phyloP scores from a whole-genome alignment of 1,284 basidiomycete species.

The Cutaneotrichosporon mucoides region DNA sequence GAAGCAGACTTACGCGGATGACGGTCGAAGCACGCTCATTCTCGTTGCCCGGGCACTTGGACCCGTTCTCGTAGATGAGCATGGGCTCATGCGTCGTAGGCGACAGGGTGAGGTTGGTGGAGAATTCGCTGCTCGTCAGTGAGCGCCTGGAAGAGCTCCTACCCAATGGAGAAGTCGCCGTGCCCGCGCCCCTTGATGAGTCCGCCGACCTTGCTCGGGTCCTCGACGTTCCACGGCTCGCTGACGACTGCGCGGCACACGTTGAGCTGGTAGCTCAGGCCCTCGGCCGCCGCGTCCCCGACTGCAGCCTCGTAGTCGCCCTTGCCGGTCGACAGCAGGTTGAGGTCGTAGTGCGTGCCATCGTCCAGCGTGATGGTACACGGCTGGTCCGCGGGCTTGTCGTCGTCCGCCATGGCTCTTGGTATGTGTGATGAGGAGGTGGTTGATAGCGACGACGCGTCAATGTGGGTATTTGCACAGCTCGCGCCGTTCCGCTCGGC shows the following conservation, averaged over 20 bases:
- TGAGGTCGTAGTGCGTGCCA: slow-evolving; percentile 47
- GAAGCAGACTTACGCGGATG: slow-evolving; percentile 31
- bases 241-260: slow-evolving; percentile 44
- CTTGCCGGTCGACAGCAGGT: slow-evolving; percentile 30
- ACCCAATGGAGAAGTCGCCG: slow-evolving; percentile 40
- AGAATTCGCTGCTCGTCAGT: slow-evolving; percentile 18
- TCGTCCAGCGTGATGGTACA: slow-evolving; percentile 43
- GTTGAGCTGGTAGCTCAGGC: slow-evolving; percentile 40
- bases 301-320: slow-evolving; percentile 37
- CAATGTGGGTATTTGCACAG: background rate
- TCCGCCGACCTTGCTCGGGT: slow-evolving; percentile 39
- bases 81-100: slow-evolving; percentile 40
- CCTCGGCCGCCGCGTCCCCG: slow-evolving; percentile 8
- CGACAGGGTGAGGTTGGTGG: slow-evolving; percentile 32
- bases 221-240: slow-evolving; percentile 43
- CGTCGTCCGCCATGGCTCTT: slow-evolving; percentile 1
- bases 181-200: slow-evolving; percentile 31
- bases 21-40: slow-evolving; percentile 34
- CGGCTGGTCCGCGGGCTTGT: slow-evolving; percentile 1
- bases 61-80: slow-evolving; percentile 37
- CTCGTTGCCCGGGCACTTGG: slow-evolving; percentile 35
- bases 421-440: background rate
- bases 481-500: no score
- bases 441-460: background rate
- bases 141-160: slow-evolving; percentile 4